phyloP scores from a whole-genome alignment of 192 early-diverging fungal species.

The Rhizoclosmatium sp. region DNA sequence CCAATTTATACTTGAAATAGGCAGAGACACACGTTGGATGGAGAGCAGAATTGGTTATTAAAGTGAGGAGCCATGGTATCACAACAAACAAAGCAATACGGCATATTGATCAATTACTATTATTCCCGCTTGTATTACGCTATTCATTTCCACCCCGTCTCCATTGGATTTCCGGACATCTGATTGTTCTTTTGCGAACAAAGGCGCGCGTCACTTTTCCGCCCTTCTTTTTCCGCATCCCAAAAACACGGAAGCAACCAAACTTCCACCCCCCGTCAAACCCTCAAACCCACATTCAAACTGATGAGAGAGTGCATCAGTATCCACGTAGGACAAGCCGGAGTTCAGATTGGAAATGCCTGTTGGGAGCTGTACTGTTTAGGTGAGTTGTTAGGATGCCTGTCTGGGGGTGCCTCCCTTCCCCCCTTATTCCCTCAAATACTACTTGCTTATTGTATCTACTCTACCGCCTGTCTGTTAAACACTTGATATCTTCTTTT shows the following conservation, averaged over 20 bases:
- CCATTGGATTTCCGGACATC: too few species aligned
- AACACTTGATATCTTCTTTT: background rate
- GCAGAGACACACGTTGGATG: too few species aligned
- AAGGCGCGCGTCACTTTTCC: too few species aligned
- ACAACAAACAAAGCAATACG: too few species aligned
- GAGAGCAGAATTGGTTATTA: too few species aligned
- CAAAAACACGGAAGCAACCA: background rate
- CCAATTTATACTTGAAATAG: too few species aligned
- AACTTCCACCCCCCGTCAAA: background rate
- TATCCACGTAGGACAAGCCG: slow-evolving; percentile 86
- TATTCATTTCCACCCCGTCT: too few species aligned
- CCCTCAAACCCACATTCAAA: background rate
- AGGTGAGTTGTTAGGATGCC: slow-evolving; percentile 50
- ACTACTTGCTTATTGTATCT: too few species aligned
- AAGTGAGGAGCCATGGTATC: too few species aligned
- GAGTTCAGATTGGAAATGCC: slow-evolving; percentile 99
- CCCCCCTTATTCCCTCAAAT: background rate
- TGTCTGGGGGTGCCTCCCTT: background rate
- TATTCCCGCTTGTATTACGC: too few species aligned
- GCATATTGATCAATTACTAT: too few species aligned
- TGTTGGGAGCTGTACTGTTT: slow-evolving; percentile 96
- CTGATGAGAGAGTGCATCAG: slow-evolving; percentile 77
- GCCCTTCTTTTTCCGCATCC: background rate
- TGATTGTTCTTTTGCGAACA: too few species aligned
- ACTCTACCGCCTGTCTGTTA: background rate